Conservation (phyloP, 1,139 yeast species). For the Yamadazyma pseudoaaseri region DNA sequence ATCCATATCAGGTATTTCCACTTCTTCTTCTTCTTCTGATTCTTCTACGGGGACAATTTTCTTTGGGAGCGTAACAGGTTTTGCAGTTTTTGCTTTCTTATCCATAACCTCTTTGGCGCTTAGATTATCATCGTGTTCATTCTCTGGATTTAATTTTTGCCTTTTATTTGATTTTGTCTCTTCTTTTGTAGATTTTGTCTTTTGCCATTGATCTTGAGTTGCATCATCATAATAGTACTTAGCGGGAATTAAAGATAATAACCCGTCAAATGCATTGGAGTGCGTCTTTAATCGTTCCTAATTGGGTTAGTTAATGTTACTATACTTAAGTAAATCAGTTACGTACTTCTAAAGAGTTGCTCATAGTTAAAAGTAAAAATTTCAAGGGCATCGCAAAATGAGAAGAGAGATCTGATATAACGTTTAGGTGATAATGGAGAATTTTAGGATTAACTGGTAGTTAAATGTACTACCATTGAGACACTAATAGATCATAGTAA, state of each 20-base stretch:
- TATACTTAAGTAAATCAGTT: neutral
- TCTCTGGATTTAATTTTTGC: conserved; percentile 74
- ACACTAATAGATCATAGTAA: too few relatives aligned
- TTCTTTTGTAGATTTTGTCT: conserved; percentile 70
- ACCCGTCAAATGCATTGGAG: conserved; percentile 86
- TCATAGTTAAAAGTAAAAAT: conserved; percentile 25
- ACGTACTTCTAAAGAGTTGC: conserved; percentile 55
- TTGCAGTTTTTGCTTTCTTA: conserved; percentile 55
- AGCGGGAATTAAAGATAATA: conserved; percentile 89
- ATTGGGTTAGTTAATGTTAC: conserved; percentile 22
- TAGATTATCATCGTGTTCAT: conserved; percentile 37
- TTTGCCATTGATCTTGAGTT: conserved; percentile 86
- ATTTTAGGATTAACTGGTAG: too few relatives aligned
- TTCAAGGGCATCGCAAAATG: conserved; percentile 15
- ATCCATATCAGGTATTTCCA: conserved; percentile 16
- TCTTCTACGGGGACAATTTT: conserved; percentile 11
- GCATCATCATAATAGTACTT: conserved; percentile 84
- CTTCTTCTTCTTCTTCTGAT: conserved; percentile 15
- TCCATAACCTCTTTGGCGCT: conserved; percentile 70
- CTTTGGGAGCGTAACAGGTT: conserved; percentile 56
- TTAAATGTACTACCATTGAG: too few relatives aligned
- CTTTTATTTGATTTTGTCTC: conserved; percentile 62
- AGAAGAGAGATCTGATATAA: too few relatives aligned
- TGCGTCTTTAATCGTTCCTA: conserved; percentile 82
- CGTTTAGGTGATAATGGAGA: too few relatives aligned